Conservation (phyloP, 306 rosid species). For the Mucuna pruriens region DNA sequence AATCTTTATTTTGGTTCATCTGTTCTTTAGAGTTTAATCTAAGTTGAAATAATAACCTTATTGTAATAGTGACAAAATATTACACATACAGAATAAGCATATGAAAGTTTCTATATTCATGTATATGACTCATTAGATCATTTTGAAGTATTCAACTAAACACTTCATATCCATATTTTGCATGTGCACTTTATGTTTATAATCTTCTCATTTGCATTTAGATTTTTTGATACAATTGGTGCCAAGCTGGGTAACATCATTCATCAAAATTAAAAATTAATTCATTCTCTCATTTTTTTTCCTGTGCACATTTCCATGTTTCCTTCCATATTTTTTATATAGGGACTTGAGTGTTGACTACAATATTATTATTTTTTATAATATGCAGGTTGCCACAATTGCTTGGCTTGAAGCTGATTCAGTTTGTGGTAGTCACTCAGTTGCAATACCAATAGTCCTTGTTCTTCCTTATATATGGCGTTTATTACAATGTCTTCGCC, state of each 20-base stretch:
- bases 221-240: neutral
- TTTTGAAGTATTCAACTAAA: conserved; percentile 9
- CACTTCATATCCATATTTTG: neutral
- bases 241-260: conserved; percentile 3
- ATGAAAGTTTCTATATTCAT: neutral
- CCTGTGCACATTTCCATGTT: neutral
- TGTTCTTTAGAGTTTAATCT: neutral
- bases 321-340: conserved; percentile 14
- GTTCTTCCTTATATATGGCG: conserved; percentile 97
- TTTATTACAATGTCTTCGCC: conserved; percentile 93
- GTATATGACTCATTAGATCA: neutral
- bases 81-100: too few relatives aligned
- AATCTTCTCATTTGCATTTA: neutral
- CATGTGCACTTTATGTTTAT: neutral
- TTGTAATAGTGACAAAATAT: neutral
- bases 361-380: conserved; percentile 23
- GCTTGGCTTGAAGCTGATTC: conserved; percentile 99
- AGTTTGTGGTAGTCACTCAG: conserved; percentile 96
- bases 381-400: conserved; percentile 92
- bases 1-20: conserved; percentile 16
- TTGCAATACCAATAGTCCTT: conserved; percentile 84
- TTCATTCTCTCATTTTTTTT: neutral
- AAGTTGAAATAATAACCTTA: neutral
- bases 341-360: conserved; percentile 26
- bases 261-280: too few relatives aligned